Conservation (phyloP, 2,329 filamentous ascomycete species). For the Calonectria crousiana region DNA sequence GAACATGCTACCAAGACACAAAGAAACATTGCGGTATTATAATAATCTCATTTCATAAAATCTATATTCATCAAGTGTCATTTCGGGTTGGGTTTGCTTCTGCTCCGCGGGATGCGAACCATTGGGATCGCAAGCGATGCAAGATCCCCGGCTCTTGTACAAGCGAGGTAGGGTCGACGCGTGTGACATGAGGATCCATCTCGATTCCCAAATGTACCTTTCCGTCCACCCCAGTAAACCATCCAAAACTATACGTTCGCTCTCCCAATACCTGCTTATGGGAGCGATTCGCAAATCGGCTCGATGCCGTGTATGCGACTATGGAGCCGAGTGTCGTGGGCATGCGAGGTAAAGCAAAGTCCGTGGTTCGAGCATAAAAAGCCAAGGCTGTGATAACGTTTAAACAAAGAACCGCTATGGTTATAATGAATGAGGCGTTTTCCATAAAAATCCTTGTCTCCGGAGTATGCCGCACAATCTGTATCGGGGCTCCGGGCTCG, state of each 20-base stretch:
- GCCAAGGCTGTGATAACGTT: conserved; percentile 57
- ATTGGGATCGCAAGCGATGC: background rate
- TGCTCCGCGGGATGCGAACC: background rate
- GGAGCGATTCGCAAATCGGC: conserved; percentile 44
- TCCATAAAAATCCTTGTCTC: conserved; percentile 64
- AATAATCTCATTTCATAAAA: background rate
- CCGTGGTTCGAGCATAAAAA: conserved; percentile 57
- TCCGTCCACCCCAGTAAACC: conserved; percentile 61
- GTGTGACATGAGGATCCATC: conserved; percentile 56
- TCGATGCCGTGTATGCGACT: conserved; percentile 61
- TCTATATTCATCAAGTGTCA: conserved; percentile 16
- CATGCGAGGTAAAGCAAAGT: conserved; percentile 60
- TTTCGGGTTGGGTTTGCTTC: background rate
- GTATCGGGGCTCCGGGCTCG: background rate
- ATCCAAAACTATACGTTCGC: conserved; percentile 60
- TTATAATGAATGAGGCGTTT: conserved; percentile 57
- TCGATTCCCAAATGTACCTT: conserved; percentile 65
- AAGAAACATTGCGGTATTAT: background rate
- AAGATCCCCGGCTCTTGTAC: background rate
- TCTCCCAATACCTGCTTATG: background rate
- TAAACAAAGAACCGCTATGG: conserved; percentile 55
- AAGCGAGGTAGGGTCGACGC: conserved; percentile 23
- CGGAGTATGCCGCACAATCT: conserved; percentile 27
- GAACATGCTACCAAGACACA: background rate
- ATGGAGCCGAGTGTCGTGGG: conserved; percentile 63